Base-by-base conservation (phyloP, 2,329 filamentous ascomycete species). In the Phyllosticta citribraziliensis region DNA sequence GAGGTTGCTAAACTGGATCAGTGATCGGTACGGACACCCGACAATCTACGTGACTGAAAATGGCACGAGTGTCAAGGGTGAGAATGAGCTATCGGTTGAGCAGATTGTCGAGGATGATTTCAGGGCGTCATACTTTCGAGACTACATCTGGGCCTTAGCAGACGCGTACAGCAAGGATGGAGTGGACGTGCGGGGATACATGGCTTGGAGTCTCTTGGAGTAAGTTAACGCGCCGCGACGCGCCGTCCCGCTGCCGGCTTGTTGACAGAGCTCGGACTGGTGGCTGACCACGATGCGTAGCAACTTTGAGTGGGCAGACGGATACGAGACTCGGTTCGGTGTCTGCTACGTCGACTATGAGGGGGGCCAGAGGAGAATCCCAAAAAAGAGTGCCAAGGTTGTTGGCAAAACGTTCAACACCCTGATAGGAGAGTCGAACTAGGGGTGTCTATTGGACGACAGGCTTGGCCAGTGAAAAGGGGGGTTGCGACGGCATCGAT, bases 231-330 rank as follows among this genome's bases (percentile, higher is more conserved):
- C 62, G 59, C 64, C 47, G 56, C 27, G 30, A 22, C 58, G 52
- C 57, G 30, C 57, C 40, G 40, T 47, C 25, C 35, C 64, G 59
- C 50, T 52, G 40, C 40, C 40, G 40, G n/a, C 40, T 47, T n/a
- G 40, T 47, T n/a, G 14, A 63, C 62, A 25, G 52, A 11, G 52
- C 60, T 56, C 58, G 40, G 52, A 33, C 52, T 59, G 62, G 53
- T 62, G 47, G 55, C 55, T 63, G 51, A 33, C 40, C 61, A 56
- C 20, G 35, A 20, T 56, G 40, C 68, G 60, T 68, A 84, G 81
- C 75, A 93, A 93, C 78, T 93, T 93, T 69, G 89, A 93, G 75
- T 93, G 89, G 89, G 88, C 90, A n/a, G 90, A 95, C 72, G 90
- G 90, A 11, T 96, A 93, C 70, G 86, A 89, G 76, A 94, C 89